Evolutionary conservation across 331 rosid genomes (phyloP), one percentile per base, ranked within the genome.

Genomic region (Telfairia occidentalis): DNA sequence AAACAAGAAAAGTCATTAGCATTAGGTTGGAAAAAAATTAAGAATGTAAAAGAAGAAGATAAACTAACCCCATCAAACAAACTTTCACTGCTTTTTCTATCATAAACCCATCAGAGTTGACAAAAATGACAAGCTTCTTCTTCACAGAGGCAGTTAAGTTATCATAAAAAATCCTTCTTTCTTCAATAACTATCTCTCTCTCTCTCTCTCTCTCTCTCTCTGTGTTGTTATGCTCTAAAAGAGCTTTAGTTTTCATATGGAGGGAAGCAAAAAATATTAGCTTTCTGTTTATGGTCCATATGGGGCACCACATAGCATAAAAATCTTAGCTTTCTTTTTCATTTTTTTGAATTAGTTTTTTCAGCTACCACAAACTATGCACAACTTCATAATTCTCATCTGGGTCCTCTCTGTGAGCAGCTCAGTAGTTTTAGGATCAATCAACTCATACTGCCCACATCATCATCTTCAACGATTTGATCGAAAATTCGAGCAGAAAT

Each of bases 401-500:
- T 80, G 80, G 89, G 80, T 86, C 59, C 74, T 85, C 65, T 80
- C 83, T 48, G 71, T 77, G 37, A 77, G 81, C 18, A 82, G 30
- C 59, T 81, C 77, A 78, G 45, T 48, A 23, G 78, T 71, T 78
- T 46, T 75, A 63, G 83, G 60, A 65, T 78, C 88, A 71, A 65
- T 86, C 61, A 63, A 76, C 59, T 81, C 92, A 48, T 83, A 87
- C 48, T 92, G 83, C 81, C 88, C 90, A 10, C 73, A 87, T 64
- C 88, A 87, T 29, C 69, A 61, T 78, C 71, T 89, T 21, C 84
- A 78, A 34, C 84, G 78, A 81, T 64, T 73, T 63, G 69, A 78
- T 73, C 63, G 81, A 58, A 55, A 75, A 29, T 91, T 91, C 77
- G 91, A 88, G 89, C 92, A 81, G 82, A 94, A 88, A 85, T 83